Evolutionary conservation across 495 filamentous ascomycete species (phyloP).

Genomic region (Umbilicaria muhlenbergii): DNA sequence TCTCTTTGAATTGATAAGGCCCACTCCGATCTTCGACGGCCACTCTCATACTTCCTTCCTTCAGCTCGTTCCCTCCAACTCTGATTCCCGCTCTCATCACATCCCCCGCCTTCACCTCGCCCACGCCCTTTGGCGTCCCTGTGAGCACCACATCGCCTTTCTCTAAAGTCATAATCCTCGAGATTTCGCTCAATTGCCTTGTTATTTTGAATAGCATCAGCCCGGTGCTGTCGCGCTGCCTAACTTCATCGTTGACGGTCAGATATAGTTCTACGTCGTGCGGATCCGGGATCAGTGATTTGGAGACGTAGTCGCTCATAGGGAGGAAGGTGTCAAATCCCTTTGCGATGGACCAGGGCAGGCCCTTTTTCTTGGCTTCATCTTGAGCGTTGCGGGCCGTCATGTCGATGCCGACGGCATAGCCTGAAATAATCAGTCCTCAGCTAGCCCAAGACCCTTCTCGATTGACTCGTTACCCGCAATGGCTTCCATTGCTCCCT

Average conservation of each 20-base stretch:
- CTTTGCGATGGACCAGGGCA: slow-evolving; percentile 93
- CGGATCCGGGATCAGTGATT: slow-evolving; percentile 66
- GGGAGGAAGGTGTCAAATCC: slow-evolving; percentile 96
- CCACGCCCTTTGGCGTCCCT: slow-evolving; percentile 93
- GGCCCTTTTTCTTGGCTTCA: slow-evolving; percentile 85
- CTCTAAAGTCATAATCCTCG: slow-evolving; percentile 84
- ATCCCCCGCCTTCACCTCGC: slow-evolving; percentile 71
- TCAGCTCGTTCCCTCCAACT: slow-evolving; percentile 67
- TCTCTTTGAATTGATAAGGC: slow-evolving; percentile 25
- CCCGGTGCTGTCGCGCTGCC: slow-evolving; percentile 71
- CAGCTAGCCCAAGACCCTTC: too few relatives aligned
- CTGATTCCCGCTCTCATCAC: slow-evolving; percentile 74
- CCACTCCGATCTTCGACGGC: slow-evolving; percentile 52
- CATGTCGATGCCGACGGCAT: slow-evolving; percentile 83
- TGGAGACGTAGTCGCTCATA: slow-evolving; percentile 60
- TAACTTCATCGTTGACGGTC: slow-evolving; percentile 54
- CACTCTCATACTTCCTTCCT: slow-evolving; percentile 77
- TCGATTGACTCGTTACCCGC: slow-evolving; percentile 16
- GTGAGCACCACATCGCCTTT: slow-evolving; percentile 86
- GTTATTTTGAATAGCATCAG: slow-evolving; percentile 90
- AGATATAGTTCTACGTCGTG: slow-evolving; percentile 77
- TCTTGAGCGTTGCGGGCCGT: slow-evolving; percentile 87
- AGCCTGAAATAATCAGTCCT: slow-evolving; percentile 32
- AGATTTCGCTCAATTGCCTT: slow-evolving; percentile 75
- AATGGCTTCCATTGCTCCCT: slow-evolving; percentile 31